Evolutionary conservation across 23 red algal species (phyloP), one percentile per base, ranked within the genome.

Genomic region (Agarophyton chilense): DNA sequence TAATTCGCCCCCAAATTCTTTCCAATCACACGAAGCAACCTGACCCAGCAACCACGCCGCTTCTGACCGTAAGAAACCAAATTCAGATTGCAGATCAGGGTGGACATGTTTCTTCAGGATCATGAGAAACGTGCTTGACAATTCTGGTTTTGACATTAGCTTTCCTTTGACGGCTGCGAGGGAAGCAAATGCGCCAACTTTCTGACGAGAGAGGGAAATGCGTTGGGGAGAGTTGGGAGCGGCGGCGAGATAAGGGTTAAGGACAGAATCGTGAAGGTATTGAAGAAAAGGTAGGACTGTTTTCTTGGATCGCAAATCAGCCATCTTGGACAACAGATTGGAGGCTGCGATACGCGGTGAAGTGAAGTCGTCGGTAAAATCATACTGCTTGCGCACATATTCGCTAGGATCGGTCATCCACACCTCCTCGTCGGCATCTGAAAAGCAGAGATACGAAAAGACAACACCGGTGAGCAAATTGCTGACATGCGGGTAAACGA

Each of bases 361-460:
- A 49, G 78, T 88, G 70, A 86, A 97, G 46, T 97, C 95, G 16
- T 97, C 90, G 16, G 91, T 76, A 29, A 97, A 49, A 52, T 97
- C 90, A 36, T 81, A 72, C 66, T 84, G 81, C 66, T 92, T 89
- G 44, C 95, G 90, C 0, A 97, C 91, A 55, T 97, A 97, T 46
- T 92, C 95, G 90, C 70, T 78, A 7, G 95, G 95, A 56, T 97
- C 95, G 33, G 47, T 75, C 43, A 44, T n/a, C 95, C 95, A 97
- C 53, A 81, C 55, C 25, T 93, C 89, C 52, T 75, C 65, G 64
- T 97, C 95, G 58, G 73, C 56, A 24, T 84, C 88, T 42, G 55
- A 43, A 71, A 93, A 83, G 72, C 95, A 97, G 50, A 97, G 78
- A 79, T 97, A 97, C 29, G 95, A 84, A 45, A 93, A 97, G 25